phyloP scores from a whole-genome alignment of 108 stramenopile genomes.

The Cyclostephanos invisitatus region DNA sequence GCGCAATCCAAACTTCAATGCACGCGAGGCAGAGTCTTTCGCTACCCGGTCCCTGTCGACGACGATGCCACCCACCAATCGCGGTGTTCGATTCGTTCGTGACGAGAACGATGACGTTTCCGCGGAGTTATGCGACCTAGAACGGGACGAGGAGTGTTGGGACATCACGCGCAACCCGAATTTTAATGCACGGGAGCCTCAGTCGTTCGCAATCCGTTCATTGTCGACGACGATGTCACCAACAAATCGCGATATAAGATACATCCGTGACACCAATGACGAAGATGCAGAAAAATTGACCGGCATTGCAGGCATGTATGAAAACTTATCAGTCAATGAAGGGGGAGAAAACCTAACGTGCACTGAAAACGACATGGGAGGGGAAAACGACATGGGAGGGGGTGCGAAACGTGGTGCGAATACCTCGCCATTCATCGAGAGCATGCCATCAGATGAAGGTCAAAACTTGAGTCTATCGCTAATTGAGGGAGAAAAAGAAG shows the following conservation, averaged over 20 bases:
- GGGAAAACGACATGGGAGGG: too few relatives aligned
- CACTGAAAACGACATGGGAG: too few relatives aligned
- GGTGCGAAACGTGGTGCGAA: not conserved
- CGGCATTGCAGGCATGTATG: slow-evolving; percentile 5
- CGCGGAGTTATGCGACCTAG: not conserved
- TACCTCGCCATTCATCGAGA: not conserved
- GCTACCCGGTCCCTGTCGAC: slow-evolving; percentile 1
- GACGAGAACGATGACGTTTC: not conserved
- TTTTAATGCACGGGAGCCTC: slow-evolving; percentile 3
- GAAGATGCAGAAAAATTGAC: not conserved
- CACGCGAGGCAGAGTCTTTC: slow-evolving; percentile 1
- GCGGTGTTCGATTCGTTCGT: not conserved
- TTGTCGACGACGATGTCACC: not conserved
- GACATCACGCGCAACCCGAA: slow-evolving; percentile 15
- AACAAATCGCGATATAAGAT: not conserved
- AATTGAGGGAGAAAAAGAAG: not conserved
- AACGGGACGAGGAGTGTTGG: slow-evolving; percentile 9
- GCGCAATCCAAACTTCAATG: slow-evolving; percentile 10
- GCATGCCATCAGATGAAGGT: not conserved
- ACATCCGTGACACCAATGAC: not conserved
- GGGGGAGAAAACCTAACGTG: too few relatives aligned
- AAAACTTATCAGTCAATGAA: not conserved
- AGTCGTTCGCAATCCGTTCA: not conserved
- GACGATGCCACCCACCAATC: not conserved
- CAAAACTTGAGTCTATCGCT: not conserved